These are phyloP conservation scores for Fusarium xylarioides DNA, from an alignment of 2,329 filamentous ascomycete genomes.

Conservation along the genomic window DNA sequence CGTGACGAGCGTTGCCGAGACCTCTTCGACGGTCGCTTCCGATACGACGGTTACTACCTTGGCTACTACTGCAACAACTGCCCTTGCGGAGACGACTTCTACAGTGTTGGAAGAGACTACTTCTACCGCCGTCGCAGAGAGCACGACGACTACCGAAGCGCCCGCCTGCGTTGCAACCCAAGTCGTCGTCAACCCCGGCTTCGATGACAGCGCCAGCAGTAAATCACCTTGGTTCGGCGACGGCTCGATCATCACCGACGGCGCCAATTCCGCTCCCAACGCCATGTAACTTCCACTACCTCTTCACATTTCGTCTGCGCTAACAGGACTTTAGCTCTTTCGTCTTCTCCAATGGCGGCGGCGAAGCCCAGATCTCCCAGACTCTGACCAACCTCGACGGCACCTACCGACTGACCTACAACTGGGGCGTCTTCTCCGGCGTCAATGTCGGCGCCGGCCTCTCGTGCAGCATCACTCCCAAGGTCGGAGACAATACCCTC, in stretches of 20 bases:
- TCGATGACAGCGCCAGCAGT: background rate
- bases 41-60: background rate
- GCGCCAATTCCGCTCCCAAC: background rate
- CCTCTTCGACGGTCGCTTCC: background rate
- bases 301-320: rapidly evolving
- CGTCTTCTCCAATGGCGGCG: background rate
- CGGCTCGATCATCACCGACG: background rate
- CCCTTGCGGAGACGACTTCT: background rate
- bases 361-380: background rate
- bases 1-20: background rate
- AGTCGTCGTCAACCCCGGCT: background rate
- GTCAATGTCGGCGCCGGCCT: background rate
- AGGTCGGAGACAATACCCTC: background rate
- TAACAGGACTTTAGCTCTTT: background rate
- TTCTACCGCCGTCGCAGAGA: background rate
- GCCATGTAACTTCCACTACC: background rate
- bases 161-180: background rate
- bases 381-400: background rate
- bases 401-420: background rate
- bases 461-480: background rate
- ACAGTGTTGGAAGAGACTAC: background rate
- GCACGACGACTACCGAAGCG: background rate
- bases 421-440: background rate
- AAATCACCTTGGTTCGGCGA: background rate
- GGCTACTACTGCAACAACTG: background rate